These are phyloP conservation scores for Fusarium ambrosium DNA, from an alignment of 2,329 filamentous ascomycete species.

Conservation along the genomic window DNA sequence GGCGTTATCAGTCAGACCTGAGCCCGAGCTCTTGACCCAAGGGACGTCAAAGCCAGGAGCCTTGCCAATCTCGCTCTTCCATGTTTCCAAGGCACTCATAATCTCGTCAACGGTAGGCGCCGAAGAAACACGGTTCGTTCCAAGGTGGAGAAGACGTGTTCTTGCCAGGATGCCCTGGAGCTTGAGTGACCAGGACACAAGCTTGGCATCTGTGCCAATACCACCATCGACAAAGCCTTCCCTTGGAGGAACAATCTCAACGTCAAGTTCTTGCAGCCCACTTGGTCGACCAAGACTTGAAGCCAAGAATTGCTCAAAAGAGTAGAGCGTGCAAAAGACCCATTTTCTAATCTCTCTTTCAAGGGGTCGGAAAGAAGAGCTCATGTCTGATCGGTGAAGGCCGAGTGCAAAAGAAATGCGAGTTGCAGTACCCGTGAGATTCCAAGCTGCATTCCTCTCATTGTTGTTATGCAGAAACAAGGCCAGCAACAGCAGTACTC, in stretches of 20 bases:
- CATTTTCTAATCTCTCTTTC: constrained; percentile 53
- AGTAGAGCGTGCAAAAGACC: constrained; percentile 55
- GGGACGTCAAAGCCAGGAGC: constrained; percentile 29
- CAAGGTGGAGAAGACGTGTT: constrained; percentile 42
- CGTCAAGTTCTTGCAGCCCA: constrained; percentile 52
- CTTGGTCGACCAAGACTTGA: constrained; percentile 54
- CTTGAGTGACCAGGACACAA: constrained; percentile 49
- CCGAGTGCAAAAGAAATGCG: constrained; percentile 51
- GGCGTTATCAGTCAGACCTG: background rate
- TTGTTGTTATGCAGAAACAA: constrained; percentile 56
- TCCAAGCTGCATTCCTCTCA: constrained; percentile 56
- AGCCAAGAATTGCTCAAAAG: constrained; percentile 54
- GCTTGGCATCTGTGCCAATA: constrained; percentile 46
- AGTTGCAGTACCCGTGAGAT: constrained; percentile 51
- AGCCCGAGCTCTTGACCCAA: constrained; percentile 25
- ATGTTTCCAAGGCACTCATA: constrained; percentile 5
- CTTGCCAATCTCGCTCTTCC: constrained; percentile 30
- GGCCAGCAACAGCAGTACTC: constrained; percentile 33
- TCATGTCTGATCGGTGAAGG: constrained; percentile 50
- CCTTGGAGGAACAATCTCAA: constrained; percentile 50
- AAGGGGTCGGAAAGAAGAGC: constrained; percentile 49
- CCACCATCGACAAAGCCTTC: constrained; percentile 48
- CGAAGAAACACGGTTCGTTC: background rate
- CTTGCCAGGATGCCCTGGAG: constrained; percentile 48
- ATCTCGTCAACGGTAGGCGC: constrained; percentile 34